Percentiles rank a stretch among this genome's conserved stretches.
These are phyloP conservation scores for Bacterosira constricta DNA, from an alignment of 108 stramenopile species.

Conservation along the genomic window DNA sequence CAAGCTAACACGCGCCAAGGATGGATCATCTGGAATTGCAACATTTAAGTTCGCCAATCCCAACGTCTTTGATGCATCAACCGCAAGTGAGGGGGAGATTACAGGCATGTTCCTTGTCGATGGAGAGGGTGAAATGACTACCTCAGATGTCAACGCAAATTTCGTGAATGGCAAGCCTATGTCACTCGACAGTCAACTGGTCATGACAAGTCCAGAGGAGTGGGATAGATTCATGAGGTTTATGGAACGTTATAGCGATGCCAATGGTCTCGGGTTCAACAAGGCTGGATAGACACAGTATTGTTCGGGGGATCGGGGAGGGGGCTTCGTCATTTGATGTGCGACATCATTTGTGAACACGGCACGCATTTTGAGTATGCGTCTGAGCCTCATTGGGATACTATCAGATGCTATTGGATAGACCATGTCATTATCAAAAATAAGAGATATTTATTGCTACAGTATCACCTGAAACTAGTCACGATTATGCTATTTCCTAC, in stretches of 20 bases:
- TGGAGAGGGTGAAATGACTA: slow-evolving; percentile 67
- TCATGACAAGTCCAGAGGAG: slow-evolving; percentile 74
- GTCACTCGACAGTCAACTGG: slow-evolving; percentile 63
- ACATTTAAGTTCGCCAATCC: slow-evolving; percentile 75
- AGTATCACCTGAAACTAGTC: too few species aligned
- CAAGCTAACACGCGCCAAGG: slow-evolving; percentile 73
- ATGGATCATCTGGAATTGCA: slow-evolving; percentile 72
- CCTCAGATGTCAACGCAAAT: slow-evolving; percentile 73
- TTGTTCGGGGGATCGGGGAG: background rate
- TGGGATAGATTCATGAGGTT: slow-evolving; percentile 91
- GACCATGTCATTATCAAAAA: background rate
- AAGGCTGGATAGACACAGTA: slow-evolving; percentile 32
- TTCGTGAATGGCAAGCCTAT: slow-evolving; percentile 85
- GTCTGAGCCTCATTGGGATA: background rate
- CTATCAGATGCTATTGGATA: background rate
- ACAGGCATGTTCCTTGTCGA: slow-evolving; percentile 80
- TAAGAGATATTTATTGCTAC: background rate
- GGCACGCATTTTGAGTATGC: background rate
- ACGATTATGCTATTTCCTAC: too few species aligned
- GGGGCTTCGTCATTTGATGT: background rate
- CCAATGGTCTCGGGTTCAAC: slow-evolving; percentile 74
- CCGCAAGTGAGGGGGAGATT: slow-evolving; percentile 59
- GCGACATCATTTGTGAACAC: background rate
- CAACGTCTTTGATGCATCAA: slow-evolving; percentile 83
- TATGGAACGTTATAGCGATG: slow-evolving; percentile 82